Evolutionary conservation across 2,329 filamentous ascomycete species (phyloP).

Genomic region (Diaporthe nobilis): DNA sequence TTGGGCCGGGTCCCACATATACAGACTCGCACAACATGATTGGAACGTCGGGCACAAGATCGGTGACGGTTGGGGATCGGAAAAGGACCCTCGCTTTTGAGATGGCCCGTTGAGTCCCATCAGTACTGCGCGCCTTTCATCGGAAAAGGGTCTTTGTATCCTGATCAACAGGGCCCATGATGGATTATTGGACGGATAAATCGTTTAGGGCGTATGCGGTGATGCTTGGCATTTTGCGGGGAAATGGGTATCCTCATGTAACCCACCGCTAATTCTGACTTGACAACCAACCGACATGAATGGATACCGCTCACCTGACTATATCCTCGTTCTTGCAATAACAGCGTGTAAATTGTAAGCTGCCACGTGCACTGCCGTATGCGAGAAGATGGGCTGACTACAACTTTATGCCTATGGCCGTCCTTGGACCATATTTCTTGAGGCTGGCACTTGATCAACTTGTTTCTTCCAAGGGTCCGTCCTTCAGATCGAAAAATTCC

Average conservation of each 20-base stretch:
- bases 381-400: too few relatives aligned
- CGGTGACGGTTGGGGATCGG: neutral
- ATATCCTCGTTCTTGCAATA: neutral
- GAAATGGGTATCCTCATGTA: neutral
- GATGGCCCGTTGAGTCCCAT: neutral
- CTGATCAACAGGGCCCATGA: neutral
- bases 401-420: too few relatives aligned
- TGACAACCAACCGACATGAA: neutral
- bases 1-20: neutral
- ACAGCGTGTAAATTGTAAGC: too few relatives aligned
- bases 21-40: neutral
- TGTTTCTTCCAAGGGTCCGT: conserved; percentile 33
- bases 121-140: neutral
- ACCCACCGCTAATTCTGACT: neutral
- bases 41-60: neutral
- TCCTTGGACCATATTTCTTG: too few relatives aligned
- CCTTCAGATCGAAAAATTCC: conserved; percentile 36
- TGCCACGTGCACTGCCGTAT: too few relatives aligned
- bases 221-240: conserved; percentile 31
- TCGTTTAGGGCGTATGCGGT: conserved; percentile 1
- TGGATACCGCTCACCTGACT: neutral
- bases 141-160: neutral
- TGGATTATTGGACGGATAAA: conserved; percentile 24
- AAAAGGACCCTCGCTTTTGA: neutral
- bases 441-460: too few relatives aligned